Evolutionary conservation across 441 rosid species (phyloP).

Genomic region (Manihot esculenta): DNA sequence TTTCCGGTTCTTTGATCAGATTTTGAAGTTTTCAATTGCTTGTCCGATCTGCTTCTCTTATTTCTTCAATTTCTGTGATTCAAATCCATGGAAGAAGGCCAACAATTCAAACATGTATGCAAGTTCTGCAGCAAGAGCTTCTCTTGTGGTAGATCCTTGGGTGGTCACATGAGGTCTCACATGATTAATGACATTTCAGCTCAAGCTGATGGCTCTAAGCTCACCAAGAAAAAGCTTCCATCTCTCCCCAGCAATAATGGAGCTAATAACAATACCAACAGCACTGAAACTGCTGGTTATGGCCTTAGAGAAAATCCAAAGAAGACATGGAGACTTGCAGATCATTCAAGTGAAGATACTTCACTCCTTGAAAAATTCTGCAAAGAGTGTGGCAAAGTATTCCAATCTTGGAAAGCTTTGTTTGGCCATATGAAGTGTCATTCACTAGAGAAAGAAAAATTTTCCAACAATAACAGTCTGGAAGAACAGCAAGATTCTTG

Average conservation of each 20-base stretch:
- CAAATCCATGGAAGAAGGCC: conserved; percentile 32
- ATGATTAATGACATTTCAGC: conserved; percentile 34
- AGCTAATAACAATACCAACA: conserved; percentile 7
- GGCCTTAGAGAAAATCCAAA: conserved; percentile 62
- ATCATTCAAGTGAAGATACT: conserved; percentile 14
- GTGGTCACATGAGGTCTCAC: conserved; percentile 47
- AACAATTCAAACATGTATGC: conserved; percentile 35
- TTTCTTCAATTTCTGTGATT: conserved; percentile 4
- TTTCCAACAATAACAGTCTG: conserved; percentile 37
- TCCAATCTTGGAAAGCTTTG: conserved; percentile 44
- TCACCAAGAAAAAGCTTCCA: conserved; percentile 43
- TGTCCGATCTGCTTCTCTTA: conserved; percentile 21
- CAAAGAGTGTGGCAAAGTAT: conserved; percentile 45
- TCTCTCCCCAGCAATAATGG: conserved; percentile 14
- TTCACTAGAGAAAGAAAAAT: conserved; percentile 45
- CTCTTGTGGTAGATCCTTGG: conserved; percentile 38
- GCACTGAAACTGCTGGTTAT: conserved; percentile 31
- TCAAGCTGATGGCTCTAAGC: conserved; percentile 34
- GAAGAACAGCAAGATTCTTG: conserved; percentile 32
- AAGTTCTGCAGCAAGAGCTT: conserved; percentile 42
- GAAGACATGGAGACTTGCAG: conserved; percentile 54
- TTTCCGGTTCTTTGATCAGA: conserved; percentile 22
- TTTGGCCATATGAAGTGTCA: conserved; percentile 61
- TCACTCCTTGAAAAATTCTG: conserved; percentile 30
- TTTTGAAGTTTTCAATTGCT: background rate